Percentiles rank a stretch among this genome's conserved stretches.
These are phyloP conservation scores for Metschnikowia colocasiae DNA, from an alignment of 805 yeast genomes.

Conservation along the genomic window DNA sequence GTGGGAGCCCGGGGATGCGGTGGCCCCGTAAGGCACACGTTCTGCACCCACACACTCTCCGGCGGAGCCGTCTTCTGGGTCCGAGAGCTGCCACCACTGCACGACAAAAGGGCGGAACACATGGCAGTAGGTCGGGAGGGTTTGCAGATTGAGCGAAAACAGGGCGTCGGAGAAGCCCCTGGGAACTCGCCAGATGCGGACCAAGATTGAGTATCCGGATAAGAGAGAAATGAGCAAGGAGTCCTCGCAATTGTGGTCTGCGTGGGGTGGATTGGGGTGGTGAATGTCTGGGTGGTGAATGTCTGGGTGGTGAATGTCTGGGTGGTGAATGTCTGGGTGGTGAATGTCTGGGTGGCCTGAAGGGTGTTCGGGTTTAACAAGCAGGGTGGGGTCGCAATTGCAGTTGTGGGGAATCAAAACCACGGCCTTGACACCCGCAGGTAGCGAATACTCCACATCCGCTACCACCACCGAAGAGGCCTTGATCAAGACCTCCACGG, in stretches of 20 bases:
- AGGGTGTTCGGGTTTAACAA: no score
- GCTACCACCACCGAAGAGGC: slow-evolving; percentile 31
- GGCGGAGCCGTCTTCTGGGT: not conserved
- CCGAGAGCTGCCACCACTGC: slow-evolving; percentile 46
- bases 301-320: no score
- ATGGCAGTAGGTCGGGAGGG: slow-evolving; percentile 16
- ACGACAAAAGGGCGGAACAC: slow-evolving; percentile 43
- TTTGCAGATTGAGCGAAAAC: slow-evolving; percentile 11
- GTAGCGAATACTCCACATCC: slow-evolving; percentile 29
- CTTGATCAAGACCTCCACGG: slow-evolving; percentile 29
- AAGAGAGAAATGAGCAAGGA: slow-evolving; percentile 36
- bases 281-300: no score
- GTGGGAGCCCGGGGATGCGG: slow-evolving; percentile 3
- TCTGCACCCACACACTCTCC: no score
- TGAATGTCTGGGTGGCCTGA: no score
- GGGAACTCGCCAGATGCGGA: slow-evolving; percentile 39
- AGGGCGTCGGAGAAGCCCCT: slow-evolving; percentile 24
- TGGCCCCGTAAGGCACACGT: not conserved
- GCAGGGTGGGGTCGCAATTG: no score
- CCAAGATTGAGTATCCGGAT: slow-evolving; percentile 39
- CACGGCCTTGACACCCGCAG: slow-evolving; percentile 30
- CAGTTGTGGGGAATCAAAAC: slow-evolving; percentile 22
- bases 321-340: no score
- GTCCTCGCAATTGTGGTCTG: slow-evolving; percentile 35
- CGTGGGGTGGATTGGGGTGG: no score